Evolutionary conservation across 345 rosid genomes (phyloP).

Genomic region (Kandelia obovata): DNA sequence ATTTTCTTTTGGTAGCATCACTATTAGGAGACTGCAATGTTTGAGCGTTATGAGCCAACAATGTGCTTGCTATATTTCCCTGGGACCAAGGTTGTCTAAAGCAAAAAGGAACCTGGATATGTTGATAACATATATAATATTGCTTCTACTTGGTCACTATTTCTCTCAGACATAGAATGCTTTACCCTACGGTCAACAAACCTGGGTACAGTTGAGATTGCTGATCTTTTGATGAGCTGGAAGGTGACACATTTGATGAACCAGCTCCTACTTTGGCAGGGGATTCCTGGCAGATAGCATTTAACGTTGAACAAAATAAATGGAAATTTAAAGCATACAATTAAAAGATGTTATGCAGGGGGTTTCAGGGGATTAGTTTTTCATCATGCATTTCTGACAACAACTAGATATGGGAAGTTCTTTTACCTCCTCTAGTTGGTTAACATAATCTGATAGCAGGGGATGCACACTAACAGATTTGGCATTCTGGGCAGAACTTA

Average conservation of each 20-base stretch:
- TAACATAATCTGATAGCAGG: conserved; percentile 36
- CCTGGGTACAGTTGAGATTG: conserved; percentile 47
- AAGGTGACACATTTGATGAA: conserved; percentile 40
- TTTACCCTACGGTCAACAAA: conserved; percentile 26
- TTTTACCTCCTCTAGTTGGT: conserved; percentile 37
- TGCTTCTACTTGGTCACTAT: background rate
- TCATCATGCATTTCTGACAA: background rate
- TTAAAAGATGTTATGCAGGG: background rate
- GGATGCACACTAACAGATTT: conserved; percentile 50
- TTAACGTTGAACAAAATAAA: background rate
- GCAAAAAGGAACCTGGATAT: no score
- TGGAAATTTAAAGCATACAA: background rate
- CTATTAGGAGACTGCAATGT: background rate
- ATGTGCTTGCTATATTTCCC: no score
- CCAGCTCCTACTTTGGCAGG: conserved; percentile 29
- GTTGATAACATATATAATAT: background rate
- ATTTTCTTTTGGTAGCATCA: background rate
- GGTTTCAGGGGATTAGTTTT: background rate
- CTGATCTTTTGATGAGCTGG: conserved; percentile 45
- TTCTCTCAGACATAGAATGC: background rate
- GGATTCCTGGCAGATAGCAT: conserved; percentile 32
- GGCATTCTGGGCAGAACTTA: conserved; percentile 32
- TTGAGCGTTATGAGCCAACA: no score
- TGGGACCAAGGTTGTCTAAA: no score
- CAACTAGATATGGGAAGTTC: background rate